These are phyloP conservation scores for Solanum ossicruentum DNA, from an alignment of 257 asterid genomes.

Conservation along the genomic window DNA sequence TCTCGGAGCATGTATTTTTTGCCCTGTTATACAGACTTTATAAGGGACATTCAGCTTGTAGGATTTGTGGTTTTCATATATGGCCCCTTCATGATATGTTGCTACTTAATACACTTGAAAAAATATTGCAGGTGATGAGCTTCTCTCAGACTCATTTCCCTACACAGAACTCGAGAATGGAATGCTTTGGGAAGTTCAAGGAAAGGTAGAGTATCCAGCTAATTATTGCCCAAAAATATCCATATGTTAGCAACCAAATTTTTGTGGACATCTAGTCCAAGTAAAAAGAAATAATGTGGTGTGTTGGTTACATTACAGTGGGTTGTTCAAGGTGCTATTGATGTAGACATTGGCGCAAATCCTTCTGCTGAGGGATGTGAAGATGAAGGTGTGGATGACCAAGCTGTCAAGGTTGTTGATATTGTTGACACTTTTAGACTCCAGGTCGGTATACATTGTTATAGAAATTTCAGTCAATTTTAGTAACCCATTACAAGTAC, in stretches of 20 bases:
- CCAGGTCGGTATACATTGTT: constrained; percentile 29
- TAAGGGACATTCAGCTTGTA: neutral
- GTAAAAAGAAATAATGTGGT: neutral
- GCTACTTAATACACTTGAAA: neutral
- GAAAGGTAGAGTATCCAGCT: constrained; percentile 41
- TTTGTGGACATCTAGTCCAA: neutral
- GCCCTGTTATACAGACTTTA: neutral
- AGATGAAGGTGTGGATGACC: constrained; percentile 78
- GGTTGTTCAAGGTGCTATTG: constrained; percentile 55
- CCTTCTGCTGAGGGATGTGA: constrained; percentile 85
- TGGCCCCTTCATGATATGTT: neutral
- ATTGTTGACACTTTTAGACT: constrained; percentile 86
- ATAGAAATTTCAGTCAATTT: neutral
- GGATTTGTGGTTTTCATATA: neutral
- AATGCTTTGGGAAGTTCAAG: constrained; percentile 79
- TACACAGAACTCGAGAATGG: constrained; percentile 70
- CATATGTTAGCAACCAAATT: neutral
- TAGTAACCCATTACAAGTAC: neutral
- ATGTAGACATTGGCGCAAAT: constrained; percentile 85
- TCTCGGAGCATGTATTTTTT: neutral
- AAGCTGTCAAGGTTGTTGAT: constrained; percentile 56
- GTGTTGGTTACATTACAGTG: constrained; percentile 30
- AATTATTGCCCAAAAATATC: neutral
- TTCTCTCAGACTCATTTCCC: constrained; percentile 85
- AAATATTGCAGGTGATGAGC: constrained; percentile 53